Evolutionary conservation across 1,139 yeast species (phyloP).

Genomic region (Taphrina populina): DNA sequence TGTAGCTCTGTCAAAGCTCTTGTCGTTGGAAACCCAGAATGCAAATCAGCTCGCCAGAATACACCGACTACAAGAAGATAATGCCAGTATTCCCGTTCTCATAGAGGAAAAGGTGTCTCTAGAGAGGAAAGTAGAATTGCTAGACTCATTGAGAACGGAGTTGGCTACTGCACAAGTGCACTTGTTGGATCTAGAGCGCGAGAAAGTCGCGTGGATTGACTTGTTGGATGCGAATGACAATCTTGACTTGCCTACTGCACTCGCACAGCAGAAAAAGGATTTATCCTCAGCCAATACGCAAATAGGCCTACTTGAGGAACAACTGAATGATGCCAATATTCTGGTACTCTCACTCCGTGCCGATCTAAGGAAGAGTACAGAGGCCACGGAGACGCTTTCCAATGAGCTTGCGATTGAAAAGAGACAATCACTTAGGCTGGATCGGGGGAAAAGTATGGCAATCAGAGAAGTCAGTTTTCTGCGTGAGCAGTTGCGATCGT

Average conservation of each 20-base stretch:
- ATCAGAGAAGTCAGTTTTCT: constrained; percentile 62
- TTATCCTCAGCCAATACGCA: constrained; percentile 45
- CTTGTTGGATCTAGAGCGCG: constrained; percentile 52
- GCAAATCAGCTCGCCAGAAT: constrained; percentile 53
- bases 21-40: constrained; percentile 56
- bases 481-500: constrained; percentile 51
- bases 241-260: constrained; percentile 43
- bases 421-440: constrained; percentile 46
- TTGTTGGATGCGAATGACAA: constrained; percentile 43
- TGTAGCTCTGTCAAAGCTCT: constrained; percentile 58
- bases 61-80: constrained; percentile 49
- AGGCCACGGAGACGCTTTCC: background rate
- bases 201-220: constrained; percentile 48
- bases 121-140: constrained; percentile 49
- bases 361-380: constrained; percentile 38
- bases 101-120: constrained; percentile 53
- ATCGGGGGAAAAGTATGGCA: constrained; percentile 57
- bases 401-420: constrained; percentile 7
- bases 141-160: constrained; percentile 53
- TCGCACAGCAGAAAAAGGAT: constrained; percentile 44
- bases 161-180: constrained; percentile 57
- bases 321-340: constrained; percentile 15
- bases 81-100: constrained; percentile 54
- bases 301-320: constrained; percentile 43
- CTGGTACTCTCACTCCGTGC: constrained; percentile 44